Base-by-base conservation (phyloP, 139 green algal genomes). In the Protoeuglena noctilucae region DNA sequence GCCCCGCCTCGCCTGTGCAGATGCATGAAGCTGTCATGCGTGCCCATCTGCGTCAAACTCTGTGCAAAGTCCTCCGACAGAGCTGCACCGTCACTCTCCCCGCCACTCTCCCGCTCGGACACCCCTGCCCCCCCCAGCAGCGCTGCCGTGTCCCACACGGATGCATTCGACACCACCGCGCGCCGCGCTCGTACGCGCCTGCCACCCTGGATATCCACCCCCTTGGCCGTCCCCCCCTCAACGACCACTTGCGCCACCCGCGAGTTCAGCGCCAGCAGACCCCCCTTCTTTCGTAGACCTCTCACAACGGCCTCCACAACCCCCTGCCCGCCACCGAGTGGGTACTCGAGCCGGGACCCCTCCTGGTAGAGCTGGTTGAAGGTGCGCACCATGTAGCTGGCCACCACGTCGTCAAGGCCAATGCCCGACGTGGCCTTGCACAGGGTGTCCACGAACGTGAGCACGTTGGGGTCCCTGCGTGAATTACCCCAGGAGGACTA, bases 81-180 rank as follows among this genome's bases (percentile, higher is more conserved):
- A n/a, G n/a, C n/a, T n/a, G n/a, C n/a, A n/a, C n/a, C n/a, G n/a
- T n/a, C n/a, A n/a, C n/a, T n/a, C n/a, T n/a, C n/a, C n/a, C n/a
- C n/a, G n/a, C n/a, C n/a, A n/a, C n/a, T n/a, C n/a, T n/a, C n/a
- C n/a, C n/a, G n/a, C n/a, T n/a, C n/a, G n/a, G n/a, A n/a, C n/a
- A n/a, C n/a, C n/a, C n/a, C n/a, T n/a, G n/a, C n/a, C n/a, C n/a
- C 25, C n/a, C 72, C 58, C 61, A 88, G 61, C 58, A 88, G 68
- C 45, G 63, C 62, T 29, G 65, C 67, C 3, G 81, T 93, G 57
- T 89, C 81, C 82, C 82, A 93, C 21, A 87, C 62, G 14, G 60
- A 78, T 18, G 87, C 87, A 55, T 95, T 95, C 63, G 62, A 78
- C 14, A 95, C 64, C 29, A 95, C 87, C 0, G 76, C 80, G 22